Evolutionary conservation across 352 stramenopile species (phyloP).

Genomic region (Globisporangium nagaii): DNA sequence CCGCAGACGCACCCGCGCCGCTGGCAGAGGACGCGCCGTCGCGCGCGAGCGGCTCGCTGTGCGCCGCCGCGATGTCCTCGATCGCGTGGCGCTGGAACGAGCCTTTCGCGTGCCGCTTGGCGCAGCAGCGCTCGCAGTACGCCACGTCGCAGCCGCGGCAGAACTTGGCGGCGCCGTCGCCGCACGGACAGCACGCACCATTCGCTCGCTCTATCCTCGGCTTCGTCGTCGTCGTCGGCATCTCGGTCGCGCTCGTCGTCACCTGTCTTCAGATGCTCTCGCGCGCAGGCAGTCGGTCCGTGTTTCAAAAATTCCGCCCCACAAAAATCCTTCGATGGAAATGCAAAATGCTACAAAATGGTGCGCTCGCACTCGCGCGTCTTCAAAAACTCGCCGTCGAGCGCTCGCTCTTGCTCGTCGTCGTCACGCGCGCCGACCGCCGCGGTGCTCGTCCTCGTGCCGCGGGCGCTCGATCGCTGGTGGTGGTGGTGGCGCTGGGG

Average conservation of each 20-base stretch:
- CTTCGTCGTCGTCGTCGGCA: background rate
- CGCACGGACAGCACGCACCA: constrained; percentile 21
- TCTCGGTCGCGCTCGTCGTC: no score
- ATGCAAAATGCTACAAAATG: constrained; percentile 4
- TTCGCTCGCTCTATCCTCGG: no score
- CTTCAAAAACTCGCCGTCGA: background rate
- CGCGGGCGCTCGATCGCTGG: no score
- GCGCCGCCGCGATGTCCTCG: background rate
- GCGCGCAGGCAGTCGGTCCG: background rate
- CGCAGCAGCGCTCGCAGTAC: constrained; percentile 28
- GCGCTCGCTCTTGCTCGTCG: background rate
- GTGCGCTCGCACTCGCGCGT: background rate
- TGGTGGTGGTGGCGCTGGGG: no score
- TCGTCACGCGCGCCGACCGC: no score
- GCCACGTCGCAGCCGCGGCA: constrained; percentile 27
- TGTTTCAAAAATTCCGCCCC: background rate
- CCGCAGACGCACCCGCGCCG: constrained; percentile 28
- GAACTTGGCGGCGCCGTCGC: constrained; percentile 7
- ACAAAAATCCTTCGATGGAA: constrained; percentile 3
- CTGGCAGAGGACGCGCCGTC: background rate
- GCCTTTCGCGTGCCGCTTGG: constrained; percentile 25
- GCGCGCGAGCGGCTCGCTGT: background rate
- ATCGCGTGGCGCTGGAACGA: constrained; percentile 28
- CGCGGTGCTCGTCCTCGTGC: no score
- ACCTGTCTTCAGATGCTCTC: background rate